Base-by-base conservation (phyloP, 1,284 basidiomycete species). In the Ceratobasidium sp. region DNA sequence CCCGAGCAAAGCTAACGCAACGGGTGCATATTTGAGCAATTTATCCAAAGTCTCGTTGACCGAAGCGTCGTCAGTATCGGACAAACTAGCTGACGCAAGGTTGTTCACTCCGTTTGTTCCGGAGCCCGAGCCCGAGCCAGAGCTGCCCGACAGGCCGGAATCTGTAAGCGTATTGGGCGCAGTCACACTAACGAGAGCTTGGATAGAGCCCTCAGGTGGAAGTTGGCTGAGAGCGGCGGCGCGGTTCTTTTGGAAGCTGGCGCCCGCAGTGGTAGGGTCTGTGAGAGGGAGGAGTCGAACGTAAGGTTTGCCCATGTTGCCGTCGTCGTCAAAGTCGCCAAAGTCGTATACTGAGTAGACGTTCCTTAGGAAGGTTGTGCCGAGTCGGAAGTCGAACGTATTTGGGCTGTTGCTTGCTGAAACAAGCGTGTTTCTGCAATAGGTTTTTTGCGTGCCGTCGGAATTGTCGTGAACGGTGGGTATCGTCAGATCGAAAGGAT, bases 311-410 rank as follows among this genome's bases (percentile, higher is more conserved):
- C 81, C 93, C 90, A 91, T 91, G 40, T 79, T 80, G n/a, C 79
- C 80, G 4, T 87, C 86, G 13, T 87, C 84, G 82, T 91, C 89
- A 82, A 91, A 94, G 85, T 95, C 93, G 28, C 95, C 95, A 83
- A 94, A 95, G 84, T 96, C 93, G 84, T 96, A 97, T 73, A 96
- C 86, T 18, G 94, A 90, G 86, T 96, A 96, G 56, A 94, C 86
- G 9, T 94, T 94, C 76, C 95, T 93, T 78, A 95, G 88, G 83
- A 94, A 89, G 82, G 93, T 94, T 84, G 93, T 94, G 46, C 95
- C 95, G 64, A 96, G 85, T 73, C 96, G 87, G 28, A 87, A 91
- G 77, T 83, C 93, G 92, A 93, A 93, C 84, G 92, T 87, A 73
- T 88, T 89, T 53, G 84, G 83, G 18, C 88, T 90, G 42, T 90